Evolutionary conservation across 345 rosid genomes (phyloP), one percentile per base, ranked within the genome.

Genomic region (Dovyalis caffra): DNA sequence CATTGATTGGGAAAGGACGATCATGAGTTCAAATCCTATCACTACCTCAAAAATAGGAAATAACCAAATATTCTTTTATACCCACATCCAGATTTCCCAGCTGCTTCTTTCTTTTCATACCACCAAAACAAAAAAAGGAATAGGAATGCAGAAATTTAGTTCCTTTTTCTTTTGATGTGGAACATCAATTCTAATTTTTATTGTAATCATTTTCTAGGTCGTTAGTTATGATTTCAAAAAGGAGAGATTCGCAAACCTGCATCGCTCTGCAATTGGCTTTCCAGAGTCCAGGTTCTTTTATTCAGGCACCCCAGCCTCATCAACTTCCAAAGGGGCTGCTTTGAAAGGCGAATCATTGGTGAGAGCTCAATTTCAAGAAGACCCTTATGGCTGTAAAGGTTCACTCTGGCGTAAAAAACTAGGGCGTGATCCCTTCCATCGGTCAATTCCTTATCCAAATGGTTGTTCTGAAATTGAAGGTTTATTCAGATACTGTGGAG

Each of bases 181-280:
- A 45, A 37, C 1, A 4, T 25, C 28, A 31, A 23, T 16, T 64
- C 38, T 35, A 34, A 20, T 34, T 34, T 74, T 29, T 18, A 3
- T 47, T 49, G 25, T 2, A 5, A 40, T 74, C 56, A 68, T 57
- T 21, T 61, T 28, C 63, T 79, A 92, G 99, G 96, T 95, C 76
- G 97, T 95, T 64, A 95, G 99, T 70, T 95, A 92, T 77, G 97
- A 95, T 75, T 95, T 92, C 84, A 95, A 95, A 77, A 89, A 87
- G 81, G 93, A 87, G 73, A 90, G 99, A 62, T 95, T 95, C 70
- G 84, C 92, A 6, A 86, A 88, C 64, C 79, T 92, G 79, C 98
- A 92, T 80, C 93, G 99, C 21, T 76, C 89, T 43, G 96, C 98
- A 7, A 87, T 95, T 62, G 85, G 89, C 31, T 95, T 95, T 79